Evolutionary conservation across 805 yeast genomes (phyloP), one percentile per base, ranked within the genome.

Genomic region (Wickerhamomyces mucosus): DNA sequence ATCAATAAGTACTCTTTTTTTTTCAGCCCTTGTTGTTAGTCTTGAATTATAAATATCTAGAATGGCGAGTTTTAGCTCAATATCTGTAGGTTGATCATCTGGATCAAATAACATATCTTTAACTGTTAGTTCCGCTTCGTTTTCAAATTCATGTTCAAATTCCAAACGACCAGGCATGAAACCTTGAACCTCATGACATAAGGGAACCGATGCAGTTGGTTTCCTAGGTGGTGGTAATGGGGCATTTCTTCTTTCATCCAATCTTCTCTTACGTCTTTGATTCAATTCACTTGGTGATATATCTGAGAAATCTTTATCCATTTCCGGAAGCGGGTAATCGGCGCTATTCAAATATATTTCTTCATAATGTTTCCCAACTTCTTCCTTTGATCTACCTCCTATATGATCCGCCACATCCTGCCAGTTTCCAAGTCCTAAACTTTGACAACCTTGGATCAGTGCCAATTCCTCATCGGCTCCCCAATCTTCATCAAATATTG

Each of bases 81-180:
- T 80, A 52, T 92, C 98, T 26, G 78, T 76, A 15, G 79, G 75
- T 33, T 77, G 75, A 48, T 92, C 99, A 41, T 89, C 97, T 0
- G 89, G 83, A 46, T 92, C 97, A 50, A 94, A 92, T 2, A 79
- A 71, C 94, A 92, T 84, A 53, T 92, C 98, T 51, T 92, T 92
- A 14, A 92, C 84, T 0, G 92, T 78, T 34, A 79, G 67, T 56
- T 92, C 99, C 0, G 98, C 97, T 34, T 92, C 99, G 48, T 92
- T 92, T 53, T 92, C 98, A 24, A 82, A 86, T 54, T 92, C 99
- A 37, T 79, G 84, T 48, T 92, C 99, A 55, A 92, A 92, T 55
- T 92, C 99, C 39, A 92, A 63, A 49, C 99, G 74, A 26, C 97
- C 99, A 24, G 99, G 99, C 99, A 92, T 92, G 53, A 78, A 92